Evolutionary conservation across 2,329 filamentous ascomycete species (phyloP), one percentile per base, ranked within the genome.

Genomic region (Alternaria postmessia): DNA sequence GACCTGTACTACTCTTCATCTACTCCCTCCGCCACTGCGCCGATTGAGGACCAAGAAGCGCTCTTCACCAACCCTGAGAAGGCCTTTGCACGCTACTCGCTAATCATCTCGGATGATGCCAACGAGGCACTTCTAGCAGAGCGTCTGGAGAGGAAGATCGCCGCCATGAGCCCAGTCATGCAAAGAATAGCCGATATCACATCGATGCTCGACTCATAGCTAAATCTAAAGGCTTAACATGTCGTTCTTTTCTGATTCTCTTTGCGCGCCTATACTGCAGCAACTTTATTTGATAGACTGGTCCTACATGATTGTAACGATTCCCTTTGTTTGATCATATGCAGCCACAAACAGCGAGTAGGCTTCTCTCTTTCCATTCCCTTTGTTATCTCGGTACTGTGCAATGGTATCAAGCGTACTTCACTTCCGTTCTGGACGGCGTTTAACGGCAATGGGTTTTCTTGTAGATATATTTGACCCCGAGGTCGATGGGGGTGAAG

Each of bases 61-160:
- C 65, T 78, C 12, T 80, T 82, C 57, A 80, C 91, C 60, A 81
- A 85, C 61, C 75, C 85, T 1, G 88, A 91, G 68, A 94, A 94
- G 83, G 79, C 84, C 3, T 81, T 88, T 48, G 81, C 86, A 14
- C 84, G 86, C 49, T 87, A 86, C 69, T 86, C 91, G 66, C 83
- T 93, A n/a, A 81, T 91, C 30, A 85, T 91, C 26, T 81, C 82
- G 1, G 81, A 85, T 59, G 83, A 86, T 54, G 83, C 68, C 36
- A 67, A 69, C n/a, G 67, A 75, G 32, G 62, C 73, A 42, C 66
- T 59, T 32, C 59, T 75, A 47, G 71, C 75, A 54, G 75, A 76
- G 39, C 72, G 71, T 39, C 71, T 79, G 32, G 71, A 77, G 60
- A 73, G 67, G 61, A 75, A 72, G 61, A 76, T 75, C 48, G 73